A percentile compares a stretch with the other conserved stretches of the same genome.
Evolutionary conservation across 352 stramenopile genomes (phyloP).

Genomic region (Blastocystis sp.): DNA sequence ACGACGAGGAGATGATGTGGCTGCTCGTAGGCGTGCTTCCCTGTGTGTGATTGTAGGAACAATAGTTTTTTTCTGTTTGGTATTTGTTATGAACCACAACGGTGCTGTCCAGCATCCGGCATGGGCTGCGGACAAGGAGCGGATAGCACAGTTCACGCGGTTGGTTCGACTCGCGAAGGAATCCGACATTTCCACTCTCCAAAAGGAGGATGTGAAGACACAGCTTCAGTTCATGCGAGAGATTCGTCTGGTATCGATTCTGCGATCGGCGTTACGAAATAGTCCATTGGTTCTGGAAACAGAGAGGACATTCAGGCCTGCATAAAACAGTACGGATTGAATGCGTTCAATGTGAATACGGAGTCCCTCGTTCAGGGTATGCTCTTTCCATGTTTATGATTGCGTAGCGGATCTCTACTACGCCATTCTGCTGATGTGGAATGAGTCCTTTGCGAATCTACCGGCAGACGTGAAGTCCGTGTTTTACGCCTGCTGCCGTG

Average conservation of each 20-base stretch:
- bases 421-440: neutral
- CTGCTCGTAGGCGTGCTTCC: neutral
- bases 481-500: neutral
- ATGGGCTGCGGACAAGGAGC: neutral
- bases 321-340: neutral
- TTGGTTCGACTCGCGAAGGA: neutral
- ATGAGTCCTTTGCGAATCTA: neutral
- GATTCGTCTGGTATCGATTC: neutral
- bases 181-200: neutral
- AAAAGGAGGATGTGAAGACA: neutral
- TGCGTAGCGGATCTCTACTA: neutral
- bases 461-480: neutral
- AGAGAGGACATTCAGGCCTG: neutral
- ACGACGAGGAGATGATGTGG: constrained; percentile 36
- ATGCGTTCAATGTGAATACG: neutral
- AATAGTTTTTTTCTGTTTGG: neutral
- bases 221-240: neutral
- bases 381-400: neutral
- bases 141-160: neutral
- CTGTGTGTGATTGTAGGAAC: neutral
- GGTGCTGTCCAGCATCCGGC: neutral
- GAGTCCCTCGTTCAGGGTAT: neutral
- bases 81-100: neutral
- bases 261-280: neutral
- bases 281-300: neutral